These are phyloP conservation scores for Eruca vesicaria DNA, from an alignment of 441 rosid species.

Conservation along the genomic window DNA sequence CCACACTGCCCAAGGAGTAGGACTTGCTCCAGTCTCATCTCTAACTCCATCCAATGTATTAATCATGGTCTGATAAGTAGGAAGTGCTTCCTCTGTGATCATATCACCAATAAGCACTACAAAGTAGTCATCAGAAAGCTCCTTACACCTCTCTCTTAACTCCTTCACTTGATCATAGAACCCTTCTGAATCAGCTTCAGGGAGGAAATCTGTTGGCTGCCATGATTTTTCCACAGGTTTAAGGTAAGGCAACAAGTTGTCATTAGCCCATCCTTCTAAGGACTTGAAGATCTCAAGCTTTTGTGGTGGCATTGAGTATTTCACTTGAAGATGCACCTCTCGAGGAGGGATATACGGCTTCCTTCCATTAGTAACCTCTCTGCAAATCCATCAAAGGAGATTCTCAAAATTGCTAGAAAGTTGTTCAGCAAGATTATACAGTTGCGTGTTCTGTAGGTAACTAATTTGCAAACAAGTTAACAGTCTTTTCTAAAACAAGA, in stretches of 20 bases:
- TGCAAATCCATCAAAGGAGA: constrained; percentile 25
- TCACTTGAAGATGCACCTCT: constrained; percentile 50
- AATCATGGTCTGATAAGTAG: constrained; percentile 54
- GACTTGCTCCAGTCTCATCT: constrained; percentile 55
- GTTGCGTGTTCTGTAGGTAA: constrained; percentile 6
- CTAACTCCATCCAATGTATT: constrained; percentile 51
- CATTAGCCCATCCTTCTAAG: constrained; percentile 51
- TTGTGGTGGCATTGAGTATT: constrained; percentile 53
- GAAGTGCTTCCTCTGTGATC: constrained; percentile 60
- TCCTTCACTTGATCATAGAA: constrained; percentile 54
- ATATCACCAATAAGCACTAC: constrained; percentile 55
- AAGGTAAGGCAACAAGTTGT: constrained; percentile 40
- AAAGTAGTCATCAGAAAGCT: constrained; percentile 50
- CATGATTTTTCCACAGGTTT: constrained; percentile 54
- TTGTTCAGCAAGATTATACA: neutral
- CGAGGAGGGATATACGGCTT: constrained; percentile 39
- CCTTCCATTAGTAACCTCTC: constrained; percentile 40
- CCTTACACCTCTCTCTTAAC: constrained; percentile 43
- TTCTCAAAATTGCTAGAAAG: neutral
- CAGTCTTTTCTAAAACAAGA: neutral
- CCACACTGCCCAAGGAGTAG: constrained; percentile 50
- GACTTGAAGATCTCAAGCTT: constrained; percentile 53
- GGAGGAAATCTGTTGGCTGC: constrained; percentile 52
- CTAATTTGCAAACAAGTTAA: constrained; percentile 1
- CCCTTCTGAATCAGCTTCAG: constrained; percentile 45